These are phyloP conservation scores for Firmiana major DNA, from an alignment of 345 rosid genomes.

Conservation along the genomic window DNA sequence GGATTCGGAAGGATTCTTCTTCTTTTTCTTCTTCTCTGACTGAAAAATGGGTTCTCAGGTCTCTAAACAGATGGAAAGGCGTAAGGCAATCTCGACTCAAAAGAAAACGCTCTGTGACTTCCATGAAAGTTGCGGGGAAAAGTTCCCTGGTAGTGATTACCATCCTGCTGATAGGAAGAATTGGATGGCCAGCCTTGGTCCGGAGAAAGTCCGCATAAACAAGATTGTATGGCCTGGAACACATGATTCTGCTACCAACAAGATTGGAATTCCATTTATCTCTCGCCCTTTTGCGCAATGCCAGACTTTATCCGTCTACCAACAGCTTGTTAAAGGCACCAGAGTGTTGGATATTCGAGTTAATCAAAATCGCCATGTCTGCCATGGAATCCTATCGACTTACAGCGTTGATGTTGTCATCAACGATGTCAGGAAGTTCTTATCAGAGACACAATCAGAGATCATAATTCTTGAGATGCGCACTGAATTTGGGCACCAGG, in stretches of 20 bases:
- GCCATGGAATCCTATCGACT: conserved; percentile 76
- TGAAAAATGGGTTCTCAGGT: conserved; percentile 58
- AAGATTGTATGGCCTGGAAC: conserved; percentile 96
- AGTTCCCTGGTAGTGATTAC: conserved; percentile 66
- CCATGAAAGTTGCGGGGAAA: conserved; percentile 32
- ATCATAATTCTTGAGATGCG: conserved; percentile 75
- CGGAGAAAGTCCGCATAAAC: conserved; percentile 54
- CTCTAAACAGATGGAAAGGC: conserved; percentile 54
- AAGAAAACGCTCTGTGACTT: conserved; percentile 54
- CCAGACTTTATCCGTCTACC: conserved; percentile 64
- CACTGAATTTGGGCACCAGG: conserved; percentile 81
- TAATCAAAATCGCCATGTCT: conserved; percentile 64
- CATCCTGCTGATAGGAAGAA: conserved; percentile 54
- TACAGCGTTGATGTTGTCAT: conserved; percentile 72
- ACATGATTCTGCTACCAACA: conserved; percentile 88
- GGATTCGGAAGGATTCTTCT: background rate
- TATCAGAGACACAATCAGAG: conserved; percentile 69
- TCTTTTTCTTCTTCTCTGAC: background rate
- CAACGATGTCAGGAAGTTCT: conserved; percentile 59
- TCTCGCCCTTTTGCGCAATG: conserved; percentile 93
- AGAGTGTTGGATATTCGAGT: conserved; percentile 74
- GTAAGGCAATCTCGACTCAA: conserved; percentile 51
- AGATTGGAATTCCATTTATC: conserved; percentile 61
- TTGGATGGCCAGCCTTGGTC: conserved; percentile 71
- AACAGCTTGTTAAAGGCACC: conserved; percentile 66